Conservation (phyloP, 345 rosid species). For the Corchorus olitorius region DNA sequence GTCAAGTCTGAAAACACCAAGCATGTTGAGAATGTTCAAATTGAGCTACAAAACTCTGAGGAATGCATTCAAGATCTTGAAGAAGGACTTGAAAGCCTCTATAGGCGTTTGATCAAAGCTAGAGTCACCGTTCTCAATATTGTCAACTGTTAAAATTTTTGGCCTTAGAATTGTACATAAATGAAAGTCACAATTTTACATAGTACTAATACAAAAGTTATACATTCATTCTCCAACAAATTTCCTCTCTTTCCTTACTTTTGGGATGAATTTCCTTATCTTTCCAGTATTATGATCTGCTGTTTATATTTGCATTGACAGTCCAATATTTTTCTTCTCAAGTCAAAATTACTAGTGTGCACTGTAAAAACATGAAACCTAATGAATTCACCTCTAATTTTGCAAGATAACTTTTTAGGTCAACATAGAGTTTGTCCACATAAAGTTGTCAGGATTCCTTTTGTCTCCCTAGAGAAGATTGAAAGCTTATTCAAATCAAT, state of each 20-base stretch:
- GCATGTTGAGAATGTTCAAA: constrained; percentile 15
- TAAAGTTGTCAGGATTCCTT: neutral
- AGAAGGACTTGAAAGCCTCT: constrained; percentile 43
- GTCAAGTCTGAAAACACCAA: constrained; percentile 16
- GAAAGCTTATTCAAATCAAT: neutral
- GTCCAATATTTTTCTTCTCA: neutral
- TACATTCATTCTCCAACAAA: neutral
- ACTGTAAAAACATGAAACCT: too few species aligned
- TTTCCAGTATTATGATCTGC: neutral
- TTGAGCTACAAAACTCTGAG: constrained; percentile 31
- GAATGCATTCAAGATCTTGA: constrained; percentile 49
- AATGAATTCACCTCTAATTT: neutral
- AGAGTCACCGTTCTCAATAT: constrained; percentile 30
- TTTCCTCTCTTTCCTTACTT: neutral
- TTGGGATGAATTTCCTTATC: neutral
- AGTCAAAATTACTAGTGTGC: neutral
- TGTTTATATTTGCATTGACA: neutral
- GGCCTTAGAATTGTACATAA: neutral
- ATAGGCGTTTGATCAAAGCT: constrained; percentile 31
- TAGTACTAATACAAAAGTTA: neutral
- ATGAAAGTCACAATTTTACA: neutral
- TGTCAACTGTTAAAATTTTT: constrained; percentile 23
- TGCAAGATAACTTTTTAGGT: neutral
- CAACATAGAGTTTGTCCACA: neutral
- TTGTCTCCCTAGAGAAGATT: neutral